Evolutionary conservation across 192 early-diverging fungal species (phyloP).

Genomic region (Coemansia umbellata): DNA sequence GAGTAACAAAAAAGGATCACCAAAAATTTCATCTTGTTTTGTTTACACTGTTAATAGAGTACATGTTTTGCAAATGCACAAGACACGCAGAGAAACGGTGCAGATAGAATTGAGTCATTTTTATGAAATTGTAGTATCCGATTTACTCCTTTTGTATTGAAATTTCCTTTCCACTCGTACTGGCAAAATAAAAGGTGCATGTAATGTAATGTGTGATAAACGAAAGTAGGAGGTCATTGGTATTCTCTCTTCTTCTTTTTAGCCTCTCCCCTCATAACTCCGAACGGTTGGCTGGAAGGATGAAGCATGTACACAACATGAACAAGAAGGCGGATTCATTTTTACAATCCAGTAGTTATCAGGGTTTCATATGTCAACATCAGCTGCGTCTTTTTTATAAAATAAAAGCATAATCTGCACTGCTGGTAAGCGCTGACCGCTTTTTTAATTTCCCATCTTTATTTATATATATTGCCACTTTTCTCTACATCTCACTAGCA

Average conservation of each 20-base stretch:
- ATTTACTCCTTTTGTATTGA: too few relatives aligned
- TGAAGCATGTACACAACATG: not conserved
- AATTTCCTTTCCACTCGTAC: too few relatives aligned
- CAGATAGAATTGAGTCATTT: not conserved
- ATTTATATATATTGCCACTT: too few relatives aligned
- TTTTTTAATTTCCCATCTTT: too few relatives aligned
- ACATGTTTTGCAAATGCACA: too few relatives aligned
- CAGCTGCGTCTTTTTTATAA: not conserved
- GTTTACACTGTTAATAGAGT: too few relatives aligned
- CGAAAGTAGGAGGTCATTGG: not conserved
- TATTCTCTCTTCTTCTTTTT: not conserved
- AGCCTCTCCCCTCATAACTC: not conserved
- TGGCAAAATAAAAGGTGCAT: not conserved
- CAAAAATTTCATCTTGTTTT: too few relatives aligned
- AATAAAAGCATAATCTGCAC: not conserved
- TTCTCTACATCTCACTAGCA: too few relatives aligned
- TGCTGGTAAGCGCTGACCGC: not conserved
- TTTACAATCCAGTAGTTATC: not conserved
- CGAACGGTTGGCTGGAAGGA: not conserved
- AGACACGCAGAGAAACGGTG: too few relatives aligned
- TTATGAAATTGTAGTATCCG: too few relatives aligned
- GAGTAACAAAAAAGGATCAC: too few relatives aligned
- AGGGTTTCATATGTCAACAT: not conserved
- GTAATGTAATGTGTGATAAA: not conserved
- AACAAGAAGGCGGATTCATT: not conserved